A percentile compares a stretch with the other conserved stretches of the same genome.
phyloP scores from a whole-genome alignment of 202 grass and related monocot genomes.

The Carex arenaria region DNA sequence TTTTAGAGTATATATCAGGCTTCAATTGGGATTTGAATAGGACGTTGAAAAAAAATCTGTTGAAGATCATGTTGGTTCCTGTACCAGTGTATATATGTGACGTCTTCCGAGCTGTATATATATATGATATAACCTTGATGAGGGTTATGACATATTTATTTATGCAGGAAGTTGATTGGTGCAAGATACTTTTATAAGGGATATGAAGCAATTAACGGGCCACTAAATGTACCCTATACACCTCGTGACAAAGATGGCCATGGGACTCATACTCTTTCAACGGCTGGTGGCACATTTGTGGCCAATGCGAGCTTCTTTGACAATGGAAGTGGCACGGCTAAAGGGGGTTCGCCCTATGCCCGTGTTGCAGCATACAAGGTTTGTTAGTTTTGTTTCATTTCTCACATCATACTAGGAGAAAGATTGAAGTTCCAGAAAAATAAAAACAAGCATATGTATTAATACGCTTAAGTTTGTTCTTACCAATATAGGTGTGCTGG shows the following conservation, averaged over 20 bases:
- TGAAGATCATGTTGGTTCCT: too few species aligned
- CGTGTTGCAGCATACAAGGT: constrained; percentile 69
- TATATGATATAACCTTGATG: not conserved
- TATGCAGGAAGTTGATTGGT: constrained; percentile 69
- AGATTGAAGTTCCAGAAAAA: not conserved
- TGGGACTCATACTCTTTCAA: constrained; percentile 79
- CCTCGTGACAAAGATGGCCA: constrained; percentile 66
- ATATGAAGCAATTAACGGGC: not conserved
- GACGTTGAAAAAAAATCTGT: too few species aligned
- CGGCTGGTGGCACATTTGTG: constrained; percentile 46
- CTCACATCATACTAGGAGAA: too few species aligned
- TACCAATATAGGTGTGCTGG: constrained; percentile 41
- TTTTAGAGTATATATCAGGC: not conserved
- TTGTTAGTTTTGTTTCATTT: not conserved
- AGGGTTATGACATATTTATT: not conserved
- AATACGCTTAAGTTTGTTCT: not conserved
- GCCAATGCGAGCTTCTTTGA: constrained; percentile 33
- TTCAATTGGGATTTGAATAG: too few species aligned
- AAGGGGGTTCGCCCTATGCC: constrained; percentile 55
- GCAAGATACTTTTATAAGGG: constrained; percentile 76
- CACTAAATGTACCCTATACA: not conserved
- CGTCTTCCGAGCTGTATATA: not conserved
- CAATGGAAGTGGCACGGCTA: constrained; percentile 48
- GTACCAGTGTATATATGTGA: not conserved
- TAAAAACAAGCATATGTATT: not conserved